These are phyloP conservation scores for Solanum dulcamara DNA, from an alignment of 257 asterid species.

Conservation along the genomic window DNA sequence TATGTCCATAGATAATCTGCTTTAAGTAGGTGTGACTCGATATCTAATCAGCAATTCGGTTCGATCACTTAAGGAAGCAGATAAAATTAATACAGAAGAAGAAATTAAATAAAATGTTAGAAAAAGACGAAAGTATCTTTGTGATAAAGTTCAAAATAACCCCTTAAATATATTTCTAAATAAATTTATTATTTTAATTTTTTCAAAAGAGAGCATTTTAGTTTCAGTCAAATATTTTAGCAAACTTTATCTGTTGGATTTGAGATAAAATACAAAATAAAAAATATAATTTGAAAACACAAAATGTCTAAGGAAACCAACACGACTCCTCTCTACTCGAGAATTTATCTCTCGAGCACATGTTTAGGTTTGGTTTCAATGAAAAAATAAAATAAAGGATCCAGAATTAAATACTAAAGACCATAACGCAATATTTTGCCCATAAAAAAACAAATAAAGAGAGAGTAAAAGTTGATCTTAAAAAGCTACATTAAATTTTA, in stretches of 20 bases:
- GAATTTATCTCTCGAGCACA: not conserved
- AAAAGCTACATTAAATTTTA: not conserved
- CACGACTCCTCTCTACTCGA: not conserved
- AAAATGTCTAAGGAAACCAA: not conserved
- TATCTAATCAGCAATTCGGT: not conserved
- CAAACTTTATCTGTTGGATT: not conserved
- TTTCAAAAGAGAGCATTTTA: not conserved
- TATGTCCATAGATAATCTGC: not conserved
- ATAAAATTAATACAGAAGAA: not conserved
- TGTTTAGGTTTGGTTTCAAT: not conserved
- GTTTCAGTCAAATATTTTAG: not conserved
- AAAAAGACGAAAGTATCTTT: not conserved
- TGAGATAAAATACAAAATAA: not conserved
- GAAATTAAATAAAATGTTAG: not conserved
- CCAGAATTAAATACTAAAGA: not conserved
- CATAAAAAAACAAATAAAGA: not conserved
- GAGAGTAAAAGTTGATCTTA: not conserved
- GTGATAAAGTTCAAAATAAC: not conserved
- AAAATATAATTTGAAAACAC: not conserved
- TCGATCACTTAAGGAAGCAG: not conserved
- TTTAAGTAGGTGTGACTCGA: not conserved
- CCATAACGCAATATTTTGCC: not conserved
- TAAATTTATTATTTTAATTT: not conserved
- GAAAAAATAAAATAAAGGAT: not conserved
- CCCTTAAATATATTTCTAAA: not conserved